Evolutionary conservation across 352 stramenopile species (phyloP).

Genomic region (Pythium aquatile): DNA sequence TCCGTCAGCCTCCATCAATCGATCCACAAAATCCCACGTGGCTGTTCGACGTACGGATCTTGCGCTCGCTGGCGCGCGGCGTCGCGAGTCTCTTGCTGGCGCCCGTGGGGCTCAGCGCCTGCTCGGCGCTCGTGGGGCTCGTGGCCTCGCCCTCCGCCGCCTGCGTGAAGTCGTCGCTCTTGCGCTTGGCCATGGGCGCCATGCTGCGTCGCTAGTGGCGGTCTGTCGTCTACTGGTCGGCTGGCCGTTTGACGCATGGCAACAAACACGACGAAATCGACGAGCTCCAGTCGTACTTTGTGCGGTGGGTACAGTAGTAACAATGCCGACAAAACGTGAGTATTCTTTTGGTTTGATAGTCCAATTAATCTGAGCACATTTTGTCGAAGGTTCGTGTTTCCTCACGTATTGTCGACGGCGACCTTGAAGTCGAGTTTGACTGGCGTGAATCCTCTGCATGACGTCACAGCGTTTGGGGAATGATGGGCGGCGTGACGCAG

Average conservation of each 20-base stretch:
- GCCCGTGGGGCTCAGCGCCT: conserved; percentile 15
- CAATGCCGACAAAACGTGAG: background rate
- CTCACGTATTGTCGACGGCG: background rate
- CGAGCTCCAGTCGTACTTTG: background rate
- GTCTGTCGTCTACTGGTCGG: conserved; percentile 9
- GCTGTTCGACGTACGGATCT: conserved; percentile 12
- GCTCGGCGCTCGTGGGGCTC: background rate
- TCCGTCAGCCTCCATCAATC: background rate
- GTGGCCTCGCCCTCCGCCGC: background rate
- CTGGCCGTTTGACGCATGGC: background rate
- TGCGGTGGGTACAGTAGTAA: background rate
- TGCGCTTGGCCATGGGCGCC: conserved; percentile 24
- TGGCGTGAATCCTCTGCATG: background rate
- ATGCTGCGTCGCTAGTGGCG: background rate
- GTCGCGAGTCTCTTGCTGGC: conserved; percentile 17
- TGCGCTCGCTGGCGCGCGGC: conserved; percentile 14
- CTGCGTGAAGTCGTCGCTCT: conserved; percentile 24
- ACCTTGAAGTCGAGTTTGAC: background rate
- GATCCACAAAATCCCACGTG: no score
- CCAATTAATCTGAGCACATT: background rate
- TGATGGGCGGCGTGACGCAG: conserved; percentile 11
- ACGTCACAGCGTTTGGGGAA: conserved; percentile 3
- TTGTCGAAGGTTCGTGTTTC: background rate
- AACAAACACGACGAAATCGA: conserved; percentile 7
- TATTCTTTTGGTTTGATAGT: background rate